Evolutionary conservation across 345 rosid species (phyloP), one percentile per base, ranked within the genome.

Genomic region (Dovyalis caffra): DNA sequence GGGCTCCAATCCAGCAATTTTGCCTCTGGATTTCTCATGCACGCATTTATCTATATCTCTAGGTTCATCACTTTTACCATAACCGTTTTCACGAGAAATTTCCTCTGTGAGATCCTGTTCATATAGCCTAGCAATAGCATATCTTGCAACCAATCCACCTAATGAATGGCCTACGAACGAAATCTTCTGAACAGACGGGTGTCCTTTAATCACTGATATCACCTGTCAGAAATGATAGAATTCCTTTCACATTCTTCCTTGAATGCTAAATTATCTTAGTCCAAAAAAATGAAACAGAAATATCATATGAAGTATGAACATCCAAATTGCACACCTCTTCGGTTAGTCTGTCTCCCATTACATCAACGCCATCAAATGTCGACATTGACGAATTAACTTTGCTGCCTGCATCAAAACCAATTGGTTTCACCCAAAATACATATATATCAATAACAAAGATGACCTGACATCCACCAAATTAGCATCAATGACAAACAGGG

Each of bases 331-430:
- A 23, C 56, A 89, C 98, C 92, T 94, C 97, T 76, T 88, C 83
- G 18, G 98, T 97, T 84, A 94, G 81, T 79, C 97, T 88, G 16
- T 84, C 84, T 71, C 98, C 98, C 97, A 91, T 92, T 74, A 86
- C 86, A 85, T 92, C 97, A 70, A 94, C 95, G 35, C 98, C 98
- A 82, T 84, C 89, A 82, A 92, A 87, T 60, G 98, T 94, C 79
- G 72, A 80, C 66, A 65, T 84, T 5, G 85, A 66, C 74, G 83
- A 85, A 79, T 92, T 94, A 62, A 80, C 73, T 69, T 83, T 73
- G 74, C 97, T 91, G 85, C 97, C 98, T 94, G 91, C 88, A 80
- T 75, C 68, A 70, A 70, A 43, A 18, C 20, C n/a, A n/a, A n/a
- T n/a, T n/a, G n/a, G n/a, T n/a, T n/a, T n/a, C n/a, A n/a, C n/a